Percentiles rank a stretch among this genome's conserved stretches.
These are phyloP conservation scores for Rosellinia necatrix DNA, from an alignment of 2,329 filamentous ascomycete species.

Conservation along the genomic window DNA sequence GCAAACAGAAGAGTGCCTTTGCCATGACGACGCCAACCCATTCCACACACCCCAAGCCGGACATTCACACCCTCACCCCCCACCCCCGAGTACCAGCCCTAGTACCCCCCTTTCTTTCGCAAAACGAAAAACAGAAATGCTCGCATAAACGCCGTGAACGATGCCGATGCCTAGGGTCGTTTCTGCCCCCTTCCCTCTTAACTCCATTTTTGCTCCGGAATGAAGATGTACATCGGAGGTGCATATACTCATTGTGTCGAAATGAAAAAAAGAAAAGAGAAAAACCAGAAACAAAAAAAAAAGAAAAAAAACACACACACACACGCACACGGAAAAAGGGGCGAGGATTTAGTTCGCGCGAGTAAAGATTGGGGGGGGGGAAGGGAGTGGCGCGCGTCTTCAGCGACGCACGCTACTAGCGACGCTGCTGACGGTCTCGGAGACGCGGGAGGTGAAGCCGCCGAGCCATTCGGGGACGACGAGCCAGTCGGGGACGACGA, in stretches of 20 bases:
- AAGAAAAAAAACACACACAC: background rate
- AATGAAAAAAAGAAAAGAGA: background rate
- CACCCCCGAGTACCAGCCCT: no score
- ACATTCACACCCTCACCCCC: background rate
- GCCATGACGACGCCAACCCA: background rate
- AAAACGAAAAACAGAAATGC: no score
- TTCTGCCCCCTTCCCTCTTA: constrained; percentile 6
- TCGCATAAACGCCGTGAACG: constrained; percentile 5
- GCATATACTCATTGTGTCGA: background rate
- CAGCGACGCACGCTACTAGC: constrained; percentile 38
- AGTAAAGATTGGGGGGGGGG: no score
- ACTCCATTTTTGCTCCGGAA: constrained; percentile 4
- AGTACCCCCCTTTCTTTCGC: no score
- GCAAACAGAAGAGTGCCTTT: background rate
- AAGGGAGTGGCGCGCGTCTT: no score
- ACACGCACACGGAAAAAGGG: background rate
- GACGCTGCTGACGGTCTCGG: constrained; percentile 54
- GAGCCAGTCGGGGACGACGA: constrained; percentile 60
- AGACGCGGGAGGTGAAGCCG: constrained; percentile 52
- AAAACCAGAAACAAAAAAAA: background rate
- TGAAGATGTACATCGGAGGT: background rate
- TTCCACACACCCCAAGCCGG: constrained; percentile 2
- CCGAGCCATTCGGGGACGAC: constrained; percentile 53
- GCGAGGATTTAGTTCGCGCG: background rate
- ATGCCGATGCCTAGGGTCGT: no score